A percentile compares a stretch with the other conserved stretches of the same genome.
Conservation (phyloP, 352 stramenopile genomes). For the Aphanomyces cochlioides region DNA sequence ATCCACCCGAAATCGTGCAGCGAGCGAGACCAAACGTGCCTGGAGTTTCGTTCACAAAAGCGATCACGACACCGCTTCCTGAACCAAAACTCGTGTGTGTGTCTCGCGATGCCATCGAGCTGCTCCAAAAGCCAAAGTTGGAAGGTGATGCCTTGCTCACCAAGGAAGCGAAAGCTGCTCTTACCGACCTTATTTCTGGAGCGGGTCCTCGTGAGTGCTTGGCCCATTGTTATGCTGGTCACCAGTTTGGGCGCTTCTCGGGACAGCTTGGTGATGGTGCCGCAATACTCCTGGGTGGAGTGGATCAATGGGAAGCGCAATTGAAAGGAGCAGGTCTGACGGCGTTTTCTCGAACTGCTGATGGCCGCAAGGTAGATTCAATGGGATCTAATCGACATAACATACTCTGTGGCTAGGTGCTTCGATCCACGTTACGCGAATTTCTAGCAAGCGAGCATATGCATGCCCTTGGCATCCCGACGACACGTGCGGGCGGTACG, state of each 20-base stretch:
- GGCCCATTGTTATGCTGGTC: conserved; percentile 88
- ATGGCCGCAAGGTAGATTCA: conserved; percentile 88
- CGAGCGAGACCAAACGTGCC: conserved; percentile 3
- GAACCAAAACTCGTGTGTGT: conserved; percentile 21
- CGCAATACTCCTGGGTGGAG: conserved; percentile 85
- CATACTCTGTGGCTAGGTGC: not conserved
- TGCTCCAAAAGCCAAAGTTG: not conserved
- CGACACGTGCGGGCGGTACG: conserved; percentile 82
- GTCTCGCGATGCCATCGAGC: not conserved
- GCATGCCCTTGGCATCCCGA: conserved; percentile 91
- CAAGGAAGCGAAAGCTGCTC: conserved; percentile 1
- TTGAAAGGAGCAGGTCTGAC: conserved; percentile 95
- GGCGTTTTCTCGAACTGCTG: conserved; percentile 91
- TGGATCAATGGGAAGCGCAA: conserved; percentile 91
- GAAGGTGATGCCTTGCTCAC: not conserved
- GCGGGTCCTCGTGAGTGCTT: conserved; percentile 25
- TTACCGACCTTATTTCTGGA: conserved; percentile 19
- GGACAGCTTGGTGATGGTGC: conserved; percentile 89
- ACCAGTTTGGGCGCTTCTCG: conserved; percentile 91
- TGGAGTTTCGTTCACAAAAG: conserved; percentile 21
- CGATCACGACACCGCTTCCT: conserved; percentile 22
- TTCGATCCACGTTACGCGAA: conserved; percentile 92
- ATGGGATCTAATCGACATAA: not conserved
- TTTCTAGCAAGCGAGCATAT: conserved; percentile 97
- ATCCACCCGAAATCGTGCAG: conserved; percentile 6